phyloP scores from a whole-genome alignment of 352 stramenopile genomes.

The Globisporangium acanthophoron region DNA sequence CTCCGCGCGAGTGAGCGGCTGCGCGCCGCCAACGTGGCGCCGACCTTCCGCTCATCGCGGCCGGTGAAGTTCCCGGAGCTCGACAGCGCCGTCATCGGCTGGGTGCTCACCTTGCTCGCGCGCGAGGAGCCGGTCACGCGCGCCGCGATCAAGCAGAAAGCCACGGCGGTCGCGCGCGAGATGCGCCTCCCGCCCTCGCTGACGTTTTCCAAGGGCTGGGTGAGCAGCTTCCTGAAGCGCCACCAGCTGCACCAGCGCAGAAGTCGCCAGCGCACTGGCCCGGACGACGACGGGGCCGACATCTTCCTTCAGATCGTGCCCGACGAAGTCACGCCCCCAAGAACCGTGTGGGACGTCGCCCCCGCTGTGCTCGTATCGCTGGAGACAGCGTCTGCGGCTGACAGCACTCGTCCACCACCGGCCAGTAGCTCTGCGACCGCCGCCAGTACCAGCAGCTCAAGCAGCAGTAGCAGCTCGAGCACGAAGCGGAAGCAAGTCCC shows the following conservation, averaged over 20 bases:
- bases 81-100: conserved; percentile 36
- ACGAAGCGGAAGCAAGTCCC: neutral
- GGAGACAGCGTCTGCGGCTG: neutral
- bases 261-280: conserved; percentile 15
- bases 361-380: too few species aligned
- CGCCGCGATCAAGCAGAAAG: conserved; percentile 28
- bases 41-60: conserved; percentile 32
- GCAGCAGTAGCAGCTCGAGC: neutral
- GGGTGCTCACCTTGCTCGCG: conserved; percentile 34
- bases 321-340: neutral
- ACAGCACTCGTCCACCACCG: neutral
- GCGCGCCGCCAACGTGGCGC: conserved; percentile 31
- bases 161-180: conserved; percentile 26
- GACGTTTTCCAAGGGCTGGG: conserved; percentile 60
- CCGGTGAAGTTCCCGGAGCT: conserved; percentile 50
- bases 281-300: conserved; percentile 1
- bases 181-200: conserved; percentile 31
- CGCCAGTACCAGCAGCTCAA: neutral
- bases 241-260: conserved; percentile 33
- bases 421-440: neutral
- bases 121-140: conserved; percentile 20
- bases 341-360: too few species aligned
- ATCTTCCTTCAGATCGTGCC: conserved; percentile 10
- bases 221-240: conserved; percentile 51
- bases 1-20: conserved; percentile 41